Conservation (phyloP, 495 filamentous ascomycete species). For the Penicillium coffeae region DNA sequence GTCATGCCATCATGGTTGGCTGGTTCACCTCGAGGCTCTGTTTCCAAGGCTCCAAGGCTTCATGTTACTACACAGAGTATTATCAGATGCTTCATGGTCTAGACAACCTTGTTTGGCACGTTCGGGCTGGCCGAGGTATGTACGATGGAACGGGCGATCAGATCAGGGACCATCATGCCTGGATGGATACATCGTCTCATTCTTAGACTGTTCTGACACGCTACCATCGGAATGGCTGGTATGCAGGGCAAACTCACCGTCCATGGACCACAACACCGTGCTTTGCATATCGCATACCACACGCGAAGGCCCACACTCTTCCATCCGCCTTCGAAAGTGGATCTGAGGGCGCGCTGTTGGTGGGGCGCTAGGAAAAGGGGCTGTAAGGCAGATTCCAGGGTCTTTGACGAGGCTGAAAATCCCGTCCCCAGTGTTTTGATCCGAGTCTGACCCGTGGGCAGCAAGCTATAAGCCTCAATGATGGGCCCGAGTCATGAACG, state of each 20-base stretch:
- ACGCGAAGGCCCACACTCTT: slow-evolving; percentile 16
- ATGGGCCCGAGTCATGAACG: background rate
- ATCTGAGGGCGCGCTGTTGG: background rate
- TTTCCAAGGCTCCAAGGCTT: too few relatives aligned
- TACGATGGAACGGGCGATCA: background rate
- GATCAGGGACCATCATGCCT: background rate
- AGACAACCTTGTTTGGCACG: background rate
- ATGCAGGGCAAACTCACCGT: slow-evolving; percentile 2
- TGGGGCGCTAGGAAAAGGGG: background rate
- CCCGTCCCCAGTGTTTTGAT: background rate
- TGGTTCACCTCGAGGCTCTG: too few relatives aligned
- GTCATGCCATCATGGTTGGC: too few relatives aligned
- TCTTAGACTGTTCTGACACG: slow-evolving; percentile 6
- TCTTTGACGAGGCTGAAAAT: background rate
- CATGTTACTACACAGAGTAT: too few relatives aligned
- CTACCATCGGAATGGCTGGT: slow-evolving; percentile 3
- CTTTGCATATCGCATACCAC: slow-evolving; percentile 15
- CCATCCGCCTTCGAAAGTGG: slow-evolving; percentile 22
- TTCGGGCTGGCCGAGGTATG: slow-evolving; percentile 13
- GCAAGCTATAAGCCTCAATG: background rate
- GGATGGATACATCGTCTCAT: slow-evolving; percentile 8
- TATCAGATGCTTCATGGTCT: background rate
- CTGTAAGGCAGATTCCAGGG: background rate
- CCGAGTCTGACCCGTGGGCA: background rate
- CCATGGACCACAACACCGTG: too few relatives aligned